Evolutionary conservation across 1,284 basidiomycete genomes (phyloP), one percentile per base, ranked within the genome.

Genomic region (Cerioporus squamosus): DNA sequence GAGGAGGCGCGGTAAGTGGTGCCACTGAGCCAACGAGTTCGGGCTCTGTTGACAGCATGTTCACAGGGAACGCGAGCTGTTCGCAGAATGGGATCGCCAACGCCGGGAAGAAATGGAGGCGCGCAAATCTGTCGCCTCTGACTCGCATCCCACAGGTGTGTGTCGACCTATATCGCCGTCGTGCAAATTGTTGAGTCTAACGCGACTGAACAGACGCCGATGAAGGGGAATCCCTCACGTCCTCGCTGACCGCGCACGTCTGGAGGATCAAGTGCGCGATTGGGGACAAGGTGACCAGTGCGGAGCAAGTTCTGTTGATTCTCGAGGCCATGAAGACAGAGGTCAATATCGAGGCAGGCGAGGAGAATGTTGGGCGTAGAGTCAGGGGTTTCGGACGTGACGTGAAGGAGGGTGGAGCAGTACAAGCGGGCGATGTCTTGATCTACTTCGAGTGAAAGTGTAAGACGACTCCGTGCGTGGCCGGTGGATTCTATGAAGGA

Each of bases 281-380:
- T 2, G 84, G 83, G 7, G 80, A 86, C 49, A 62, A 67, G 0
- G 75, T 89, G 39, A 60, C 71, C 12, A 74, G 77, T 0, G 73
- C 74, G 0, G 81, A 82, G 10, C 78, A 86, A 33, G 75, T 82
- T 17, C 62, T 89, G 46, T 64, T 84, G 5, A 76, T 90, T 22
- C 75, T 91, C 17, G 87, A 90, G 68, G 87, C 88, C 0, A 91
- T 90, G 89, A 91, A 91, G 74, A 88, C 84, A 5, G 88, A 90
- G 68, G 80, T 86, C 43, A 75, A 76, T 15, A 64, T 87, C 6
- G 70, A 68, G 47, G 79, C 80, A 0, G 81, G 80, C 1, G 76
- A 79, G 22, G 76, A 75, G 23, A 77, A 79, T 53, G 67, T 82
- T 3, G 83, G 83, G 0, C 77, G 75, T 47, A 77, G 59, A 22